A percentile compares a stretch with the other conserved stretches of the same genome.
Evolutionary conservation across 177 flowering plant genomes (phyloP).

Genomic region (Vitis hybrid): DNA sequence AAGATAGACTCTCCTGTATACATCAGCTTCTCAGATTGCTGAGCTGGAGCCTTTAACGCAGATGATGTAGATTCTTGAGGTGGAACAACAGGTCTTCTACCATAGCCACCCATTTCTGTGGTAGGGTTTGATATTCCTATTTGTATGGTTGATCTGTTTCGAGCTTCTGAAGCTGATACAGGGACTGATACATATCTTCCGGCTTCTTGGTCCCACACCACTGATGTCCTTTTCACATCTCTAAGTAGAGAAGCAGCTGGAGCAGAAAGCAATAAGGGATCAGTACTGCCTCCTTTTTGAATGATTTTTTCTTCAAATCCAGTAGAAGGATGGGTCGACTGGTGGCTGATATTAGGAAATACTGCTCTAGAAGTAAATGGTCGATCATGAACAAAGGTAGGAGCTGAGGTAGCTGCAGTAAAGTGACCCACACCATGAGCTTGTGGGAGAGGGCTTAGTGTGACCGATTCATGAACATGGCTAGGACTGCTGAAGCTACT

Average conservation of each 20-base stretch:
- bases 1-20: conserved; percentile 85
- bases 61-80: conserved; percentile 43
- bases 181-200: conserved; percentile 88
- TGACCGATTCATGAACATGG: conserved; percentile 69
- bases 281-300: conserved; percentile 44
- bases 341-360: conserved; percentile 28
- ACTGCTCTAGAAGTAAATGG: conserved; percentile 35
- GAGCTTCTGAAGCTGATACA: conserved; percentile 52
- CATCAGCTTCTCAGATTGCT: conserved; percentile 61
- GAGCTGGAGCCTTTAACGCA: conserved; percentile 30
- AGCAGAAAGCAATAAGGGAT: conserved; percentile 50
- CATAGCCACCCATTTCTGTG: conserved; percentile 31
- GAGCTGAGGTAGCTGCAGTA: conserved; percentile 28
- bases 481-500: conserved; percentile 95
- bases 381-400: conserved; percentile 32
- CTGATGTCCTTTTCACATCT: conserved; percentile 80
- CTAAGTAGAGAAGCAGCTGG: conserved; percentile 58
- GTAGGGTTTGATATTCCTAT: conserved; percentile 26
- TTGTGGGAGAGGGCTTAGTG: conserved; percentile 78
- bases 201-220: conserved; percentile 98
- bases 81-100: conserved; percentile 30
- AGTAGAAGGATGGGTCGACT: conserved; percentile 27
- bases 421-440: conserved; percentile 35
- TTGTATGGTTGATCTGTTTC: conserved; percentile 37
- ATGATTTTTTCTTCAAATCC: conserved; percentile 57